Conservation (phyloP, 352 stramenopile genomes). For the Phytophthora hybrid region DNA sequence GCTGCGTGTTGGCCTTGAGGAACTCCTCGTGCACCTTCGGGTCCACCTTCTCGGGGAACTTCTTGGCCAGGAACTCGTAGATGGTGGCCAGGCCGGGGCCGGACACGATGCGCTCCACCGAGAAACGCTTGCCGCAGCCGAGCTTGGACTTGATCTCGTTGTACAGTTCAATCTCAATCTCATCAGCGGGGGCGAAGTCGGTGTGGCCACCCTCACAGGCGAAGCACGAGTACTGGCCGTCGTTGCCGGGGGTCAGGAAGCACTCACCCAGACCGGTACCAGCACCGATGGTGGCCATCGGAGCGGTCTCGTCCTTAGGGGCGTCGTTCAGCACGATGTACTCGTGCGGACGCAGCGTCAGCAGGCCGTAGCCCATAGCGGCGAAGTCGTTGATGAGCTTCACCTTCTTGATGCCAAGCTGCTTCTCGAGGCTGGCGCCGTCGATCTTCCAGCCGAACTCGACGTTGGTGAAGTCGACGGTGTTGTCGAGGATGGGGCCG, state of each 20-base stretch:
- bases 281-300: constrained; percentile 95
- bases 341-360: constrained; percentile 93
- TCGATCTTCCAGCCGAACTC: constrained; percentile 91
- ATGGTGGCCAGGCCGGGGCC: constrained; percentile 94
- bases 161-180: constrained; percentile 86
- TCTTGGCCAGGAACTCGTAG: constrained; percentile 94
- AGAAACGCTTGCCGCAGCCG: constrained; percentile 83
- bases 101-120: constrained; percentile 95
- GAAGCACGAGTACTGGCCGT: constrained; percentile 90
- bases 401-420: constrained; percentile 86
- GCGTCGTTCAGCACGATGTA: constrained; percentile 90
- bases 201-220: constrained; percentile 94
- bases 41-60: constrained; percentile 89
- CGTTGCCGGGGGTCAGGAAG: constrained; percentile 90
- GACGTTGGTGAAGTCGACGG: constrained; percentile 94
- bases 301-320: constrained; percentile 69
- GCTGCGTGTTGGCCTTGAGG: constrained; percentile 52
- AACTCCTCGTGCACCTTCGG: constrained; percentile 72
- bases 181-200: constrained; percentile 91
- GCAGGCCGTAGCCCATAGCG: constrained; percentile 95
- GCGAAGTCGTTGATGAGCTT: constrained; percentile 98
- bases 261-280: constrained; percentile 96
- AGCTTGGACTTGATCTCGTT: constrained; percentile 80
- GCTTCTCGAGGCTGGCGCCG: constrained; percentile 66
- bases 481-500: constrained; percentile 81